Percentiles rank a stretch among this genome's conserved stretches.
Evolutionary conservation across 1,139 yeast genomes (phyloP).

Genomic region (Kodamaea alishanica): DNA sequence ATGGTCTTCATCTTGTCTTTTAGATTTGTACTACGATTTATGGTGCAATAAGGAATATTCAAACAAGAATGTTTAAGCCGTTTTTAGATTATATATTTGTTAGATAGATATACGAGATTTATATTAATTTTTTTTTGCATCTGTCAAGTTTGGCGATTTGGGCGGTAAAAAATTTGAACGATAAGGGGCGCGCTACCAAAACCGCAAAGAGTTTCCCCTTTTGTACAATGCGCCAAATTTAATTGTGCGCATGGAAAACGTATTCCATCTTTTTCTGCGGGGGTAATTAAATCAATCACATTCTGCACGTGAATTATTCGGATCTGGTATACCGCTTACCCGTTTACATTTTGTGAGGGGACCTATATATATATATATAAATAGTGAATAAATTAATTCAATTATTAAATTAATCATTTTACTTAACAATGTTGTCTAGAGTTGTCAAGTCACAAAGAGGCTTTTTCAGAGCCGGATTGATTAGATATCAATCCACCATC

Average conservation of each 20-base stretch:
- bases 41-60: slow-evolving; percentile 23
- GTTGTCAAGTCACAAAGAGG: slow-evolving; percentile 5
- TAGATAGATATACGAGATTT: not conserved
- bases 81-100: not conserved
- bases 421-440: slow-evolving; percentile 10
- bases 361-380: not conserved
- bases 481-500: slow-evolving; percentile 22
- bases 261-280: not conserved
- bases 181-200: no score
- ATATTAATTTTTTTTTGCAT: not conserved
- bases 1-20: slow-evolving; percentile 85
- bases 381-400: not conserved
- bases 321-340: slow-evolving; percentile 7
- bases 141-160: no score
- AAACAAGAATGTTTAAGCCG: slow-evolving; percentile 2
- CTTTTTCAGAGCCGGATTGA: slow-evolving; percentile 7
- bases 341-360: not conserved
- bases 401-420: not conserved
- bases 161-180: no score
- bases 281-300: not conserved
- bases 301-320: slow-evolving; percentile 4
- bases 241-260: slow-evolving; percentile 1
- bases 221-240: not conserved
- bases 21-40: slow-evolving; percentile 73
- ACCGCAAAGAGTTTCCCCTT: not conserved